These are phyloP conservation scores for Talaromyces sp. DNA, from an alignment of 2,329 filamentous ascomycete genomes.

Conservation along the genomic window DNA sequence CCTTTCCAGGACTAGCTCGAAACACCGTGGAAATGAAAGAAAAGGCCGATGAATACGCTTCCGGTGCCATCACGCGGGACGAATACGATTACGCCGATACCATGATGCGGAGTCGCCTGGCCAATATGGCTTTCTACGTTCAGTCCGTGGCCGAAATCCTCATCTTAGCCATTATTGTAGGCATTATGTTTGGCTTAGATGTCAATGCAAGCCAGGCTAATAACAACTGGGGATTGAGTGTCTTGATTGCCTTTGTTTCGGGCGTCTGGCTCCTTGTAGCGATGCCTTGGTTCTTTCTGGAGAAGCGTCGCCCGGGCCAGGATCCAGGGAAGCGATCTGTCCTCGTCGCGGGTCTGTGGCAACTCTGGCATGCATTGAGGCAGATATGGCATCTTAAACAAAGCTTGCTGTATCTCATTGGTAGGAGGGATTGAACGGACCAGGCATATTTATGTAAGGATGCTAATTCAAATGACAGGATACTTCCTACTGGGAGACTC, in stretches of 20 bases:
- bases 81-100: slow-evolving; percentile 65
- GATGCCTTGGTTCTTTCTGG: slow-evolving; percentile 67
- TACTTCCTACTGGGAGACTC: slow-evolving; percentile 73
- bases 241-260: slow-evolving; percentile 66
- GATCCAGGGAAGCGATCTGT: slow-evolving; percentile 50
- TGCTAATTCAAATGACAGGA: slow-evolving; percentile 30
- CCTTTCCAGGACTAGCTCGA: slow-evolving; percentile 61
- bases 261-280: slow-evolving; percentile 66
- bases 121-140: slow-evolving; percentile 66
- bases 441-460: background rate
- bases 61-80: slow-evolving; percentile 57
- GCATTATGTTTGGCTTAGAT: slow-evolving; percentile 63
- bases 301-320: slow-evolving; percentile 66
- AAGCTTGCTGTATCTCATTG: slow-evolving; percentile 66
- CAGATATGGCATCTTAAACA: slow-evolving; percentile 69
- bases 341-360: slow-evolving; percentile 63
- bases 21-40: slow-evolving; percentile 56
- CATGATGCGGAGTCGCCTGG: slow-evolving; percentile 65
- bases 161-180: slow-evolving; percentile 66
- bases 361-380: slow-evolving; percentile 59
- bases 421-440: slow-evolving; percentile 31
- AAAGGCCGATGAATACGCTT: slow-evolving; percentile 53
- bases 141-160: slow-evolving; percentile 65
- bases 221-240: slow-evolving; percentile 69
- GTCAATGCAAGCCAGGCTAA: slow-evolving; percentile 62